Evolutionary conservation across 371 early-diverging fungal genomes (phyloP), one percentile per base, ranked within the genome.

Genomic region (Cokeromyces recurvatus): DNA sequence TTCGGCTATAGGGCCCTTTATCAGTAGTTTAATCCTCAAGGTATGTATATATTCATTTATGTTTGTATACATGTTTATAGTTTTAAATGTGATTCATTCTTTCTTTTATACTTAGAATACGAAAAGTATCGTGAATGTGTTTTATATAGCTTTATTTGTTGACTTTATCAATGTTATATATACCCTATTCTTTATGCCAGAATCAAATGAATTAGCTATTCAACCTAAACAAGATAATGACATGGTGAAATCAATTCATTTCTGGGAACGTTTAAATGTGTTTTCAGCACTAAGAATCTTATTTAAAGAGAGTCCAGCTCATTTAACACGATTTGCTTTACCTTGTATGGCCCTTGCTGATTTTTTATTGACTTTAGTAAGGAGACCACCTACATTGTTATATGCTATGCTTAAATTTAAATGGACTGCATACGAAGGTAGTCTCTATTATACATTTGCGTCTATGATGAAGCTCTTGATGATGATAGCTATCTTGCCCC

Each of bases 381-480:
- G 43, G n/a, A n/a, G 55, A 8, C 74, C 74, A 14, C 74, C 74
- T 7, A 46, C 48, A 2, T 36, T 73, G 6, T 53, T 74, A 2
- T 74, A 74, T 48, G 67, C 65, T 14, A 74, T 74, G 75, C 44
- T 71, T 0, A 46, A 56, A 29, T 71, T 64, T 32, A 29, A 50
- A 20, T 74, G 75, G 75, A 68, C 71, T 2, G 65, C 75, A 3
- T 65, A 59, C 35, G 71, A 74, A 46, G 66, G 68, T 9, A 62
- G 75, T 24, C 38, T 66, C 0, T 64, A 48, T 19, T 46, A 66
- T 24, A 65, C 64, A 4, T 29, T 46, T 27, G 38, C 38, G 0
- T 56, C 62, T 3, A 51, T 62, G 14, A 37, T 23, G 9, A 57
- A 59, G 3, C 41, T 68, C 0, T 24, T 55, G 11, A 55, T 65